Evolutionary conservation across 73 alveolate species (phyloP).

Genomic region (Effrenium voratum): DNA sequence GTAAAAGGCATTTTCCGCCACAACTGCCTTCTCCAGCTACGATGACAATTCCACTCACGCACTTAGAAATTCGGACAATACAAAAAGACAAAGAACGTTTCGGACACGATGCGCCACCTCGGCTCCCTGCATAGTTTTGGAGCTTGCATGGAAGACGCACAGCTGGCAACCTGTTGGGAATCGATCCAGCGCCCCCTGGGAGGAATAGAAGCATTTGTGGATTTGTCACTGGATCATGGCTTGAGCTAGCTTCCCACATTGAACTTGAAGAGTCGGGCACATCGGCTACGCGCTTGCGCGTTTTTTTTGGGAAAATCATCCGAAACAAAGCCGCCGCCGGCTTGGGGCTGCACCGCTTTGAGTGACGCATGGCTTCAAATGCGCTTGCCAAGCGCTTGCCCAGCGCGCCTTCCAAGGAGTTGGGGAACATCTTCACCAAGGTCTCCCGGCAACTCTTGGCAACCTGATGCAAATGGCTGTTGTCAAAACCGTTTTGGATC

Average conservation of each 20-base stretch:
- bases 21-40: no score
- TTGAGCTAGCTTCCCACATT: not conserved
- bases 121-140: conserved; percentile 6
- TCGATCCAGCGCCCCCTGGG: not conserved
- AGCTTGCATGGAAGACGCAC: conserved; percentile 68
- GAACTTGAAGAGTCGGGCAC: no score
- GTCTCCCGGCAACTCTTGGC: conserved; percentile 77
- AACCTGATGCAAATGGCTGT: no score
- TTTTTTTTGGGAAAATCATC: not conserved
- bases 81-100: no score
- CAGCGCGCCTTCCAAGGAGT: conserved; percentile 64
- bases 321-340: not conserved
- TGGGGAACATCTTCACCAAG: conserved; percentile 48
- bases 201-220: not conserved
- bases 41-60: no score
- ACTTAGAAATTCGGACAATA: no score
- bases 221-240: not conserved
- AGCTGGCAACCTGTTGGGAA: conserved; percentile 66
- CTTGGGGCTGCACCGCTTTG: not conserved
- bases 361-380: not conserved
- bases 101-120: no score
- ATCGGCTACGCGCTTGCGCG: no score
- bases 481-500: no score
- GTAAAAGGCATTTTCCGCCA: no score
- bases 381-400: not conserved